phyloP scores from a whole-genome alignment of 2,329 filamentous ascomycete species.

The Basipetospora sp. region DNA sequence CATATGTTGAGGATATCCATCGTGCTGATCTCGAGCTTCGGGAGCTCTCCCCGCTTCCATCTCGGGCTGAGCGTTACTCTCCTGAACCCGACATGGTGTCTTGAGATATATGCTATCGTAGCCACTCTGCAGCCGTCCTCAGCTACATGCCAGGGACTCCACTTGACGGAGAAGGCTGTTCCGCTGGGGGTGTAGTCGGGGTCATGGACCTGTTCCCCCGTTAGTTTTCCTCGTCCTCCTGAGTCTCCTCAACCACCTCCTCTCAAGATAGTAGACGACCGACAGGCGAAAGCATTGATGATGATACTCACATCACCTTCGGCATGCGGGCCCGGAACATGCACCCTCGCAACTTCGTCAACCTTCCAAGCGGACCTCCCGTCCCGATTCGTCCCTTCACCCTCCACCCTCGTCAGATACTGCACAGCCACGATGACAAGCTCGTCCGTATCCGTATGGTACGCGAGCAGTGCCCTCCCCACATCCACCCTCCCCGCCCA shows the following conservation, averaged over 20 bases:
- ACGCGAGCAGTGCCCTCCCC: conserved; percentile 33
- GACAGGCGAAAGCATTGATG: not conserved
- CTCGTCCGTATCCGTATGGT: conserved; percentile 34
- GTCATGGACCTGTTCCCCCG: conserved; percentile 20
- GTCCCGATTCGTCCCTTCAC: conserved; percentile 6
- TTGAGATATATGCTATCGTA: conserved; percentile 34
- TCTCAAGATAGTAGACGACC: too few relatives aligned
- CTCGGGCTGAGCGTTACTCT: conserved; percentile 26
- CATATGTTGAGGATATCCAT: conserved; percentile 34
- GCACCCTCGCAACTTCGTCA: conserved; percentile 34
- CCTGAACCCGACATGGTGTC: conserved; percentile 41
- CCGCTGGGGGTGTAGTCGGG: conserved; percentile 33
- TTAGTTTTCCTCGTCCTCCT: too few relatives aligned
- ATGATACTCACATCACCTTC: conserved; percentile 17
- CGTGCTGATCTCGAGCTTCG: conserved; percentile 24
- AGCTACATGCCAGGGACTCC: conserved; percentile 35
- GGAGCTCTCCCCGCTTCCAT: conserved; percentile 21
- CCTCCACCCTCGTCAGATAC: conserved; percentile 15
- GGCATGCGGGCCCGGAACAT: conserved; percentile 16
- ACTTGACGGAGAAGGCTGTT: conserved; percentile 36
- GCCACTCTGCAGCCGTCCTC: conserved; percentile 21
- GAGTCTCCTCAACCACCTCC: too few relatives aligned
- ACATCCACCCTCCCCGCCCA: conserved; percentile 33
- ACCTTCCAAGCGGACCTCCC: conserved; percentile 30
- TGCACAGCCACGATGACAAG: conserved; percentile 37